These are phyloP conservation scores for Leccinum fuscescens DNA, from an alignment of 1,284 basidiomycete genomes.

Conservation along the genomic window DNA sequence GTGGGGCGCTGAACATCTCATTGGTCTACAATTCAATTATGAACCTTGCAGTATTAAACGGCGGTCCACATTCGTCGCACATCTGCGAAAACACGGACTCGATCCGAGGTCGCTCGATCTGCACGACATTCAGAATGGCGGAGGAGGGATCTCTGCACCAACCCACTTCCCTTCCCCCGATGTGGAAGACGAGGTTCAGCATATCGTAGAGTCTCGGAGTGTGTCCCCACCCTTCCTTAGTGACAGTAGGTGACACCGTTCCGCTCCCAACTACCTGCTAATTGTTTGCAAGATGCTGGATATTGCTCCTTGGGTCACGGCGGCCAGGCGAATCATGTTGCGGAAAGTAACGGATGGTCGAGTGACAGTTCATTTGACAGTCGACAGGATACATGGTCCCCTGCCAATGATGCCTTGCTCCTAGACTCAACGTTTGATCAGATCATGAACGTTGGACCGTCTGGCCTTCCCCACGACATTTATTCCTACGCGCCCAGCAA, in stretches of 20 bases:
- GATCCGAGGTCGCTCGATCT: constrained; percentile 29
- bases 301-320: not conserved
- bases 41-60: constrained; percentile 54
- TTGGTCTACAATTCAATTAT: constrained; percentile 4
- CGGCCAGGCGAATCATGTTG: not conserved
- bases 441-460: not conserved
- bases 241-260: constrained; percentile 16
- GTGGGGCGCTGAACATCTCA: constrained; percentile 5
- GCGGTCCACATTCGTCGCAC: constrained; percentile 51
- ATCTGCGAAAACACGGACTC: constrained; percentile 51
- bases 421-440: constrained; percentile 7
- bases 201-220: constrained; percentile 9
- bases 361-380: constrained; percentile 8
- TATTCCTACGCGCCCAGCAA: constrained; percentile 3
- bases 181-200: not conserved
- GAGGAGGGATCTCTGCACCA: not conserved
- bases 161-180: constrained; percentile 1
- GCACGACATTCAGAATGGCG: constrained; percentile 7
- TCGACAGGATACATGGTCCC: constrained; percentile 6
- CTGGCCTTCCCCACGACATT: constrained; percentile 3
- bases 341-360: constrained; percentile 5
- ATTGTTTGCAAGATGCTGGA: constrained; percentile 18
- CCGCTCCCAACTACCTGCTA: constrained; percentile 1
- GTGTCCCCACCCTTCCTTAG: constrained; percentile 3
- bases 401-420: constrained; percentile 1